Evolutionary conservation across 441 rosid genomes (phyloP), one percentile per base, ranked within the genome.

Genomic region (Syzygium syzygioides): DNA sequence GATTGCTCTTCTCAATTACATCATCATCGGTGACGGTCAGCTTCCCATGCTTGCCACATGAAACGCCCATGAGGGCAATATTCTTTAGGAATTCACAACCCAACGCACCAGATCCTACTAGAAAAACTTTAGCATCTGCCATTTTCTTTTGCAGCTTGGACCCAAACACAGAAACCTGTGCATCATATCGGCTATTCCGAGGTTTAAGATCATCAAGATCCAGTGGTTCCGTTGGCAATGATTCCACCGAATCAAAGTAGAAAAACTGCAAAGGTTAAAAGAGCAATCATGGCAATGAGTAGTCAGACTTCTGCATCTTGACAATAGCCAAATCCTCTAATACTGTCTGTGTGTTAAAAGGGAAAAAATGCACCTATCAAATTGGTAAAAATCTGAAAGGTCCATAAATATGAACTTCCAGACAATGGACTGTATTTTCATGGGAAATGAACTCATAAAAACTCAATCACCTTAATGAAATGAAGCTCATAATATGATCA

Each of bases 21-120:
- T 97, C 99, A 92, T 97, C 99, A 92, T 97, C 98, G 0, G 99
- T 97, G 86, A 97, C 92, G 10, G 97, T 97, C 52, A 97, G 94
- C 92, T 93, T 95, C 66, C 98, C 99, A 91, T 92, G 91, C 88
- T 88, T 90, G 71, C 98, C 96, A 91, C 99, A 96, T 28, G 98
- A 94, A 87, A 97, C 96, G 45, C 99, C 99, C 98, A 97, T 97
- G 91, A 96, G 91, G 62, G 98, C 98, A 62, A 95, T 86, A 93
- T 97, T 97, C 94, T 97, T 97, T 87, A 97, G 93, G 93, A 97
- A 95, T 87, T 97, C 99, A 71, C 99, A 97, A 64, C 99, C 99
- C 86, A 97, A 96, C 11, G 99, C 99, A 91, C 99, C 99, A 90
- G 99, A 96, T 88, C 99, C 99, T 45, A 97, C 98, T n/a, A 94